Conservation (phyloP, 176 grass and related monocot species). For the Tillandsia fasciculata region DNA sequence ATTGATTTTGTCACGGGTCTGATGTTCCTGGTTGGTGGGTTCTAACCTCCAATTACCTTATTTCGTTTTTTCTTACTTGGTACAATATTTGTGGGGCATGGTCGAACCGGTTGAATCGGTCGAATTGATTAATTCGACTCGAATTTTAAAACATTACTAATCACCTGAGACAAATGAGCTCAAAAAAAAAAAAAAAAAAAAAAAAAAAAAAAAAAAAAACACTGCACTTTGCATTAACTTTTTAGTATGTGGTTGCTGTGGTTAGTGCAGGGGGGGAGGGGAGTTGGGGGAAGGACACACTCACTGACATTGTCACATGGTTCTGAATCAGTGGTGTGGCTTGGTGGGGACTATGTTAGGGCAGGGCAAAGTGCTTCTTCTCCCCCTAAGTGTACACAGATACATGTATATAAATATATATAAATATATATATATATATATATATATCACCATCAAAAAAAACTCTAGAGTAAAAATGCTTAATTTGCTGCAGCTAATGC, state of each 20-base stretch:
- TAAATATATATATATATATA: neutral
- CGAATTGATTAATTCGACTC: no score
- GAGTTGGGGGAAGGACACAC: slow-evolving; percentile 4
- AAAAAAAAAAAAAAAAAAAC: no score
- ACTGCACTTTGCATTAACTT: slow-evolving; percentile 16
- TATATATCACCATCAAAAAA: slow-evolving; percentile 1
- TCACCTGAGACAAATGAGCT: neutral
- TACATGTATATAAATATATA: neutral
- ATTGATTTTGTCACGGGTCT: neutral
- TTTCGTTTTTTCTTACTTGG: no score
- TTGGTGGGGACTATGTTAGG: slow-evolving; percentile 18
- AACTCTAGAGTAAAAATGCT: no score
- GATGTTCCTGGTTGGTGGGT: no score
- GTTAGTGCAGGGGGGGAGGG: neutral
- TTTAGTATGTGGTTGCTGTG: slow-evolving; percentile 13
- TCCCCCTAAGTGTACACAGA: no score
- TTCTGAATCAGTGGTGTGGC: slow-evolving; percentile 31
- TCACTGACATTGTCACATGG: slow-evolving; percentile 52
- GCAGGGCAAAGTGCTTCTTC: neutral
- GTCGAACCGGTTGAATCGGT: no score
- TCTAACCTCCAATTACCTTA: no score
- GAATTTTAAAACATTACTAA: neutral
- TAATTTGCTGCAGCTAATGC: no score
- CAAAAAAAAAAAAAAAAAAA: neutral
- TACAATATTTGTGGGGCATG: no score